phyloP scores from a whole-genome alignment of 1,139 yeast species.

The Suzukiozyma palmioleophila region DNA sequence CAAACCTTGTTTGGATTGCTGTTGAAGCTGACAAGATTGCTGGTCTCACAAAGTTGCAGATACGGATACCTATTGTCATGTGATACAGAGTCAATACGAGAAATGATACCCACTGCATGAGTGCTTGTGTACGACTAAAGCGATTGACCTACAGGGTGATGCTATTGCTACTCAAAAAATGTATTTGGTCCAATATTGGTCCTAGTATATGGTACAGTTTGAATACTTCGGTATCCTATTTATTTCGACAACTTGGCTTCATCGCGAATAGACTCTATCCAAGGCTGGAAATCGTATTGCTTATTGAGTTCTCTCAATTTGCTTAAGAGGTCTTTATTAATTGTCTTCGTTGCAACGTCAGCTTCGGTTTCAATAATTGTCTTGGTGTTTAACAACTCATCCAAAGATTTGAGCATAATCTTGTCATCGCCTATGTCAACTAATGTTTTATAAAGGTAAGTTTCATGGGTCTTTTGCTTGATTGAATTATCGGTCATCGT shows the following conservation, averaged over 20 bases:
- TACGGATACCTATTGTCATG: too few relatives aligned
- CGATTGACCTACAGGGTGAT: too few relatives aligned
- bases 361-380: conserved; percentile 8
- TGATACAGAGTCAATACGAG: too few relatives aligned
- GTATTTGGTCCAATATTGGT: too few relatives aligned
- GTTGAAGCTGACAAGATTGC: too few relatives aligned
- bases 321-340: conserved; percentile 13
- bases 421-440: conserved; percentile 2
- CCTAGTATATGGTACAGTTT: too few relatives aligned
- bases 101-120: too few relatives aligned
- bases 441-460: conserved; percentile 47
- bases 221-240: too few relatives aligned
- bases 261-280: conserved; percentile 22
- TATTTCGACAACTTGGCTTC: neutral
- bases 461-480: conserved; percentile 34
- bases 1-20: too few relatives aligned
- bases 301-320: conserved; percentile 12
- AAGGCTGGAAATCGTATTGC: conserved; percentile 18
- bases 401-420: conserved; percentile 6
- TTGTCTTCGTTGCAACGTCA: conserved; percentile 9
- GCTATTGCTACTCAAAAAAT: too few relatives aligned
- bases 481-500: conserved; percentile 46
- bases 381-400: conserved; percentile 5
- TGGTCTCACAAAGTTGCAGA: too few relatives aligned
- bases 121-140: too few relatives aligned